Evolutionary conservation across 2,329 filamentous ascomycete genomes (phyloP), one percentile per base, ranked within the genome.

Genomic region (Elsinoe necatrix): DNA sequence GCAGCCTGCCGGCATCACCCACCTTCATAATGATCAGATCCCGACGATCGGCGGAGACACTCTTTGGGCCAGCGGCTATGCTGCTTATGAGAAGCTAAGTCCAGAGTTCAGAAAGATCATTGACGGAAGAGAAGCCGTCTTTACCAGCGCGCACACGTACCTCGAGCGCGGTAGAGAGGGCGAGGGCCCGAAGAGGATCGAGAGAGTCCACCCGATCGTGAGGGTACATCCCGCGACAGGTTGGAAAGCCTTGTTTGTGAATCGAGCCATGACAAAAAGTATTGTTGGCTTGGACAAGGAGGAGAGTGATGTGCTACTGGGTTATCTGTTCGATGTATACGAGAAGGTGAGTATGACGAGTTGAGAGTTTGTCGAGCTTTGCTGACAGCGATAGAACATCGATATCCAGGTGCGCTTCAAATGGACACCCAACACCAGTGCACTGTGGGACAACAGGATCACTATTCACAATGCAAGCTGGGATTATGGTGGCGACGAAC

Each of bases 381-480:
- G n/a, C 39, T 41, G 21, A 45, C 41, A 4, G 25, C 12, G 7
- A 48, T 39, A 58, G 60, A 86, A 85, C 57, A 75, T 84, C 2
- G 85, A 89, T 63, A 87, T 87, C 55, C 85, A 89, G 67, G 76
- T 87, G 4, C 77, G 85, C 0, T 88, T 87, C 72, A 80, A 77
- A 64, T 89, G 85, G 86, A 86, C 80, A 0, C 80, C 82, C 0
- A 70, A 76, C 23, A 85, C 84, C 0, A 84, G 80, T 54, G 85
- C 82, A 0, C 69, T 88, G 2, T 88, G 85, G 85, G 85, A 88
- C 64, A 88, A 88, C 63, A 75, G 82, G 74, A 84, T 87, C 58
- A 87, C 85, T 0, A 87, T 87, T 35, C 84, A 89, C 62, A 87
- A 86, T 60, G 85, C 84, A 0, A 84, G 80, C 63, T 89, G 84